A percentile compares a stretch with the other conserved stretches of the same genome.
Evolutionary conservation across 768 basidiomycete genomes (phyloP).

Genomic region (Auriscalpium microsporum): DNA sequence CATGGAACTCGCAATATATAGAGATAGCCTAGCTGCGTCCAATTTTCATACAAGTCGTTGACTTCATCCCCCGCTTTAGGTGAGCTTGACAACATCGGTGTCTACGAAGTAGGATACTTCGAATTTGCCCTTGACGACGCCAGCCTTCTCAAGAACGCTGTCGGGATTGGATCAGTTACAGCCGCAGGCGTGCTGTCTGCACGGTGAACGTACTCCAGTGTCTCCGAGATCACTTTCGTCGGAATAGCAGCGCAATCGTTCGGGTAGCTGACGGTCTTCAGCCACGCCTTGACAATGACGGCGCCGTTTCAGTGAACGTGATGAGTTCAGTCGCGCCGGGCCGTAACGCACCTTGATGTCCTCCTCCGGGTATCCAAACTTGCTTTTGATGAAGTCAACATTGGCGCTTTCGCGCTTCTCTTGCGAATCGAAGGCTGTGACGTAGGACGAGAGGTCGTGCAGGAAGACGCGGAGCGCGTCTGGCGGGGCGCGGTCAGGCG

Average conservation of each 20-base stretch:
- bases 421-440: conserved; percentile 54
- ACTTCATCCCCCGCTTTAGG: background rate
- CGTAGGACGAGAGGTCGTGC: conserved; percentile 49
- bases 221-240: conserved; percentile 55
- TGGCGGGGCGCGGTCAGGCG: conserved; percentile 43
- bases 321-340: background rate
- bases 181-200: background rate
- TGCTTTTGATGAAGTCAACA: conserved; percentile 66
- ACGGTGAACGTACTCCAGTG: conserved; percentile 46
- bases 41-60: background rate
- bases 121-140: conserved; percentile 48
- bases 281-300: conserved; percentile 57
- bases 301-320: background rate
- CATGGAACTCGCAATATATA: too few species aligned
- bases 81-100: conserved; percentile 2
- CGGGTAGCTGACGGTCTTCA: conserved; percentile 72
- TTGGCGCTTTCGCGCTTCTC: conserved; percentile 50
- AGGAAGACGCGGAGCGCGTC: conserved; percentile 53
- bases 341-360: conserved; percentile 58
- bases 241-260: conserved; percentile 56
- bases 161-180: conserved; percentile 1
- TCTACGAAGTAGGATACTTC: conserved; percentile 11
- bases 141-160: conserved; percentile 70
- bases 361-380: conserved; percentile 73
- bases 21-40: background rate